Evolutionary conservation across 176 grass and related monocot genomes (phyloP), one percentile per base, ranked within the genome.

Genomic region (Paspalum vaginatum): DNA sequence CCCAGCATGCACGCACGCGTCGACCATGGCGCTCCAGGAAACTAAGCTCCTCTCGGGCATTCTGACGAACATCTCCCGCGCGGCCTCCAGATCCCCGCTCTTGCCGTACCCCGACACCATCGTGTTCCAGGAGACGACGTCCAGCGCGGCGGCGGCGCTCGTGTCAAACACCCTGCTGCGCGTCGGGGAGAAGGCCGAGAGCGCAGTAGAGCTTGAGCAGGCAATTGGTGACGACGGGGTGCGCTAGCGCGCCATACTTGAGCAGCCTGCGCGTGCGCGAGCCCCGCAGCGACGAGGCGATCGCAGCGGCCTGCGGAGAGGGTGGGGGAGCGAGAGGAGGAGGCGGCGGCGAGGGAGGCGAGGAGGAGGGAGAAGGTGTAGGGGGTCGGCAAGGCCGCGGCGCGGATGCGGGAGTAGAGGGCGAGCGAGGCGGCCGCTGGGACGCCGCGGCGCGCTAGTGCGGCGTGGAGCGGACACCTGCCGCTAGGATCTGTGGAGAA

Each of bases 361-460:
- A 85, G 82, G 68, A 93, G 88, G 74, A 89, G 69, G 51, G 85
- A 93, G 85, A 88, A 89, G 21, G 81, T 84, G 77, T 81, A 83
- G 1, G 85, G 68, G 56, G 87, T 86, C 37, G 87, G 87, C 60
- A 73, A 49, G 16, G 70, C 17, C 45, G 54, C 60, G 2, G 68
- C 66, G 58, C 87, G 84, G 87, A 93, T 93, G 72, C 78, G 60
- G 68, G 74, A 87, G 62, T 90, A 93, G 68, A 93, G 73, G 16
- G 81, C 41, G 47, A 93, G 51, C 27, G 81, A 82, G 61, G 68
- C 47, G 14, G 45, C 43, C 60, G 61, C 52, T 14, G 85, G 80
- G 16, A 5, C 78, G 58, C 77, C 76, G 37, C 76, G 87, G 72
- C 72, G 78, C 26, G 77, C 72, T 54, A 87, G 91, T 20, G 46